phyloP scores from a whole-genome alignment of 371 early-diverging fungal species.

The Batkoa obscura region DNA sequence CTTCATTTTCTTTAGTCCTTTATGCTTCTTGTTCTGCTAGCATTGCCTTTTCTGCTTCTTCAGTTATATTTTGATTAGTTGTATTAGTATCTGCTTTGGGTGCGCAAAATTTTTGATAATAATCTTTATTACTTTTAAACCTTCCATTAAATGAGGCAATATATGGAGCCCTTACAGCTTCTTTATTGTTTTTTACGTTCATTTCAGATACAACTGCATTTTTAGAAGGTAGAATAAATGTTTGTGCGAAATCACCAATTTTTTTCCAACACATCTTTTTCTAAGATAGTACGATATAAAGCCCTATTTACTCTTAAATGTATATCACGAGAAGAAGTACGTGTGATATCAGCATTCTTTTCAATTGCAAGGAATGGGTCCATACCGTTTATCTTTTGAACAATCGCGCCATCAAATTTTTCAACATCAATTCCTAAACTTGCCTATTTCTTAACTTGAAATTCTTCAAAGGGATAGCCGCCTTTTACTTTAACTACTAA shows the following conservation, averaged over 20 bases:
- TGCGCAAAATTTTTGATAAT: neutral
- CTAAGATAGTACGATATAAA: neutral
- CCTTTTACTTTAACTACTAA: too few species aligned
- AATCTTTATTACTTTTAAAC: neutral
- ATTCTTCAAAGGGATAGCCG: neutral
- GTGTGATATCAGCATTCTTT: neutral
- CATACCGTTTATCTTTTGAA: neutral
- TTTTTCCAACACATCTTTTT: neutral
- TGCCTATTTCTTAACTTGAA: neutral
- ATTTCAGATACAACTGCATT: neutral
- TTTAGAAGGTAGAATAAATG: neutral
- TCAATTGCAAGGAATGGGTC: neutral
- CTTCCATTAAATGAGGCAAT: neutral
- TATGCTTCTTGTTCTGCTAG: neutral
- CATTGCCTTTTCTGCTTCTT: neutral
- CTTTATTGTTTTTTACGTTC: neutral
- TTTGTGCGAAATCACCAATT: neutral
- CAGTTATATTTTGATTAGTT: neutral
- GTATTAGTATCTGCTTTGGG: too few species aligned
- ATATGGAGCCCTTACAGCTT: neutral
- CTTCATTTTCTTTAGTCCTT: neutral
- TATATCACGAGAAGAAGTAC: neutral
- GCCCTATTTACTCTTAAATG: neutral
- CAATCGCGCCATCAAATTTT: neutral
- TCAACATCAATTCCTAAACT: neutral